Conservation (phyloP, 2,329 filamentous ascomycete genomes). For the Stachybotrys elegans region DNA sequence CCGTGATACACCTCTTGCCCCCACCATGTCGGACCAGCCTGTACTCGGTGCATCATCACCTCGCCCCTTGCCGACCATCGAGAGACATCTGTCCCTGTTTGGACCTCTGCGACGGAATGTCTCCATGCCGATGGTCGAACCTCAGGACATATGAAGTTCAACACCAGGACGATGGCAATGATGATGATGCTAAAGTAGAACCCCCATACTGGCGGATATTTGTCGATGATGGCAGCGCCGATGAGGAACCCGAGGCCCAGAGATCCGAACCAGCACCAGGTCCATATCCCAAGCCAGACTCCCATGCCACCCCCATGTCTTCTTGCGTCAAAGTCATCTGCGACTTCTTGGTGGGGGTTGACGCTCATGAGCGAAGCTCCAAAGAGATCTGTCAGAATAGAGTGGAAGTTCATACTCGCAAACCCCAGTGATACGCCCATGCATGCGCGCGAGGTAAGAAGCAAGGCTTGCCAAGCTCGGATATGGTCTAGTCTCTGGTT, state of each 20-base stretch:
- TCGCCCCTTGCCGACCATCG: conserved; percentile 64
- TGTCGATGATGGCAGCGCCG: conserved; percentile 64
- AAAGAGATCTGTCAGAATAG: conserved; percentile 68
- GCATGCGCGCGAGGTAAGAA: conserved; percentile 59
- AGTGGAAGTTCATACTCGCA: conserved; percentile 71
- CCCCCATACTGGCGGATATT: conserved; percentile 62
- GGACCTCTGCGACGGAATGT: conserved; percentile 61
- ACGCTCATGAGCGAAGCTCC: conserved; percentile 69
- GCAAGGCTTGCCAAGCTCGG: conserved; percentile 49
- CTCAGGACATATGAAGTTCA: conserved; percentile 69
- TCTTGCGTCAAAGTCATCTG: conserved; percentile 62
- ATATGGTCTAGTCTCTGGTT: conserved; percentile 50
- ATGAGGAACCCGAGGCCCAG: conserved; percentile 67
- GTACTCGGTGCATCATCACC: conserved; percentile 69
- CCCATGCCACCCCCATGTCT: conserved; percentile 75
- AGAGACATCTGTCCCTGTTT: conserved; percentile 46
- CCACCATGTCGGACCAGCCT: conserved; percentile 71
- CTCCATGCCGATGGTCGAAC: conserved; percentile 65
- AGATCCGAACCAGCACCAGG: conserved; percentile 71
- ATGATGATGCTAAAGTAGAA: conserved; percentile 70
- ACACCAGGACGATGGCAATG: conserved; percentile 57
- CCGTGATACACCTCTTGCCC: conserved; percentile 72
- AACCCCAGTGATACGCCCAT: conserved; percentile 69
- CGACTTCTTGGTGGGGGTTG: conserved; percentile 67
- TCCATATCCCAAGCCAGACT: conserved; percentile 74